phyloP scores from a whole-genome alignment of 2,329 filamentous ascomycete genomes.

The Venturia nashicola region DNA sequence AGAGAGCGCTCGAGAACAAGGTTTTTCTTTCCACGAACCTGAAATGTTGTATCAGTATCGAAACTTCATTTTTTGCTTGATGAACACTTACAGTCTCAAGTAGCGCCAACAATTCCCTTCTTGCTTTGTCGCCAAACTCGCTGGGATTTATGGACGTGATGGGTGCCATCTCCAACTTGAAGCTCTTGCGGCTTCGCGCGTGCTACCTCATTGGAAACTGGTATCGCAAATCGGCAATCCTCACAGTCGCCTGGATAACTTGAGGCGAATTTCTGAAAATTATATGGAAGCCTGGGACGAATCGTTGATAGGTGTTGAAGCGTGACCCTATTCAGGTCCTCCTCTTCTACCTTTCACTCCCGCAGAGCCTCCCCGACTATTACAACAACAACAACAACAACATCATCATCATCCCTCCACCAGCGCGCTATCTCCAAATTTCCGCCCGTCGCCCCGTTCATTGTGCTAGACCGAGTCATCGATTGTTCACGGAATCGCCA shows the following conservation, averaged over 20 bases:
- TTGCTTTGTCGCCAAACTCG: constrained; percentile 67
- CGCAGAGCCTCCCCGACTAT: neutral
- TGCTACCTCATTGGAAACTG: neutral
- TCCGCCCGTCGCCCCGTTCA: neutral
- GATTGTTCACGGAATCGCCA: neutral
- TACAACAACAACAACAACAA: neutral
- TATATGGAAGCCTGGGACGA: neutral
- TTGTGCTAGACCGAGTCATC: neutral
- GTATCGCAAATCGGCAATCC: neutral
- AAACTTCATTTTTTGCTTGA: constrained; percentile 7
- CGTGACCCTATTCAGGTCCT: neutral
- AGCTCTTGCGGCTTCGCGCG: neutral
- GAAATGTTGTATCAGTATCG: constrained; percentile 10
- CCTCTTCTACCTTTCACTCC: neutral
- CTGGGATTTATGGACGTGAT: constrained; percentile 54
- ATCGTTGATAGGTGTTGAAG: neutral
- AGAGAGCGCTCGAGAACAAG: constrained; percentile 84
- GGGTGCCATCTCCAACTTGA: constrained; percentile 10
- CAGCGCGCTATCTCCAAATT: neutral
- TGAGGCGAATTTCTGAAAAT: neutral
- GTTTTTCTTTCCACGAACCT: constrained; percentile 99
- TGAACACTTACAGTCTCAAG: constrained; percentile 77
- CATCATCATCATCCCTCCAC: neutral
- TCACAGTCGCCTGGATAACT: neutral
- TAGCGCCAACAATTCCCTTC: constrained; percentile 78